phyloP scores from a whole-genome alignment of 2,329 filamentous ascomycete genomes.

The Plectosphaerella cucumerina region DNA sequence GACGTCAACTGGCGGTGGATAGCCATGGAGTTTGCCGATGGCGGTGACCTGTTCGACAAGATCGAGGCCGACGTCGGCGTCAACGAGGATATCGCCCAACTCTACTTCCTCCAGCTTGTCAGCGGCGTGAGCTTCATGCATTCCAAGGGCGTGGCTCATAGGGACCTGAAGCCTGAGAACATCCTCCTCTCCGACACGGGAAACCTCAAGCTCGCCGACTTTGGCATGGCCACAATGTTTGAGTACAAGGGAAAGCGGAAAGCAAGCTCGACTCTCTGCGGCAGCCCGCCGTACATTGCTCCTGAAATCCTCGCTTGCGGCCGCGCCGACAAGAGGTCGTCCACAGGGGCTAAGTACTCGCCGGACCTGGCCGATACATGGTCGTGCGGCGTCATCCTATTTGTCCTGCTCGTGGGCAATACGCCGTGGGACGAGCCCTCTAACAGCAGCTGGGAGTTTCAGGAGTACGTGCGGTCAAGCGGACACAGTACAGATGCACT shows the following conservation, averaged over 20 bases:
- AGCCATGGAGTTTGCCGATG: slow-evolving; percentile 94
- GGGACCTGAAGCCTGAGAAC: slow-evolving; percentile 92
- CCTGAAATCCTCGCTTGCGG: slow-evolving; percentile 74
- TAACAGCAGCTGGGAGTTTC: slow-evolving; percentile 79
- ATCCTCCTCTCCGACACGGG: slow-evolving; percentile 82
- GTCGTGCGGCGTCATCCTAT: slow-evolving; percentile 97
- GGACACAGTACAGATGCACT: slow-evolving; percentile 82
- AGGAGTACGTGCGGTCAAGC: slow-evolving; percentile 76
- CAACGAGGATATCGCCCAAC: slow-evolving; percentile 89
- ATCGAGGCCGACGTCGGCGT: slow-evolving; percentile 97
- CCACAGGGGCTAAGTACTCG: slow-evolving; percentile 57
- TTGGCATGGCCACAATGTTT: slow-evolving; percentile 92
- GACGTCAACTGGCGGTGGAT: slow-evolving; percentile 92
- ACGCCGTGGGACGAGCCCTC: slow-evolving; percentile 97
- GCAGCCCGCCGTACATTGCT: slow-evolving; percentile 94
- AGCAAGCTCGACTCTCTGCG: slow-evolving; percentile 83
- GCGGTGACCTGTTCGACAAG: slow-evolving; percentile 97
- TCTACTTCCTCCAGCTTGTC: slow-evolving; percentile 92
- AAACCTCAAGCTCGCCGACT: slow-evolving; percentile 91
- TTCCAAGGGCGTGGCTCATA: slow-evolving; percentile 89
- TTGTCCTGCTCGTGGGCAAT: slow-evolving; percentile 91
- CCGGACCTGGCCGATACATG: slow-evolving; percentile 88
- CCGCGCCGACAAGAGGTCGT: slow-evolving; percentile 38
- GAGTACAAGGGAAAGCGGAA: slow-evolving; percentile 82
- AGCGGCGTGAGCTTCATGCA: slow-evolving; percentile 93